A percentile compares a stretch with the other conserved stretches of the same genome.
phyloP scores from a whole-genome alignment of 176 grass and related monocot genomes.

The Aegilops umbellulata region DNA sequence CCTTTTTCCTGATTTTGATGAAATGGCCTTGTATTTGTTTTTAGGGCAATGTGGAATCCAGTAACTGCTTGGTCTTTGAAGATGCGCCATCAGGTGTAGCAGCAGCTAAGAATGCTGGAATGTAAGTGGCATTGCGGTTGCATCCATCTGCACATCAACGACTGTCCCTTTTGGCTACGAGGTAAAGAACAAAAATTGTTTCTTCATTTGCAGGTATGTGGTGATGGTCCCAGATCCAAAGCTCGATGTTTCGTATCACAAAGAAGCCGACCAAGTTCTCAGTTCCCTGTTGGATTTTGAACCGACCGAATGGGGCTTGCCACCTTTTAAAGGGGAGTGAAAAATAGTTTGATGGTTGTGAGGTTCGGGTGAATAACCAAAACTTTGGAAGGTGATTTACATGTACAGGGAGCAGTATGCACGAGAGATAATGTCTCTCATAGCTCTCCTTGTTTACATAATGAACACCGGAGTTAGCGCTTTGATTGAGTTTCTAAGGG shows the following conservation, averaged over 20 bases:
- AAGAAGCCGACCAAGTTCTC: slow-evolving; percentile 85
- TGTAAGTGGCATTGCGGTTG: slow-evolving; percentile 43
- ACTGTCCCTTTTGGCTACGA: neutral
- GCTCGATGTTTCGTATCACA: slow-evolving; percentile 83
- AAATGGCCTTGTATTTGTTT: neutral
- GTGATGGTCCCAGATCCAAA: slow-evolving; percentile 81
- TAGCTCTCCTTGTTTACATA: no score
- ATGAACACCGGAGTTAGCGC: no score
- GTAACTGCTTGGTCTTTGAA: slow-evolving; percentile 83
- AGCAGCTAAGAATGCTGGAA: slow-evolving; percentile 84
- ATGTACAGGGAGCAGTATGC: no score
- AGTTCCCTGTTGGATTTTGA: slow-evolving; percentile 69
- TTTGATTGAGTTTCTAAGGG: no score
- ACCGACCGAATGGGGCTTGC: slow-evolving; percentile 68
- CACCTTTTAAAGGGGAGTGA: slow-evolving; percentile 53
- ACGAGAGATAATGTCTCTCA: no score
- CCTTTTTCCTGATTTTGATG: slow-evolving; percentile 5
- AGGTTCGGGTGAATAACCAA: no score
- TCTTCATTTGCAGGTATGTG: slow-evolving; percentile 48
- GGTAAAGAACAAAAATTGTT: neutral
- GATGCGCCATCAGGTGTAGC: slow-evolving; percentile 83
- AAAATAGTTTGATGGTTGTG: neutral
- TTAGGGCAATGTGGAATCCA: slow-evolving; percentile 59
- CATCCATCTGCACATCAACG: neutral
- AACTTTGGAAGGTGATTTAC: no score